These are phyloP conservation scores for Verbascum thapsus DNA, from an alignment of 257 asterid species.

Conservation along the genomic window DNA sequence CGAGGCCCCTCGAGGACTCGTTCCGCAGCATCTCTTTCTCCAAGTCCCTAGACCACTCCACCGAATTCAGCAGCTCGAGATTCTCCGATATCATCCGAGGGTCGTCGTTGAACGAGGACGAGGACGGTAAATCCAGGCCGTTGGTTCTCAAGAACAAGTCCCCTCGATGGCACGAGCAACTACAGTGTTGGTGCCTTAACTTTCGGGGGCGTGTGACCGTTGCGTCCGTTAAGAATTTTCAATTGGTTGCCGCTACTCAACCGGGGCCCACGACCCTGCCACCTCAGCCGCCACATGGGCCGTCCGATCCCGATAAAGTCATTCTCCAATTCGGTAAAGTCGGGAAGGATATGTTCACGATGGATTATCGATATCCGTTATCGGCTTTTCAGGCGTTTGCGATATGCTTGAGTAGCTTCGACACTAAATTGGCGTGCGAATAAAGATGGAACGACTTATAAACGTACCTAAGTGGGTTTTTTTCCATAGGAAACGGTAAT, in stretches of 20 bases:
- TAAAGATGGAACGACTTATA: slow-evolving; percentile 21
- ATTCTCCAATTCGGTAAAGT: slow-evolving; percentile 75
- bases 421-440: slow-evolving; percentile 79
- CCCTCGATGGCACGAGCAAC: slow-evolving; percentile 72
- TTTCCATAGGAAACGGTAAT: too few species aligned
- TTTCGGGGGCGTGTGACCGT: slow-evolving; percentile 75
- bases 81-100: slow-evolving; percentile 43
- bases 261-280: slow-evolving; percentile 29
- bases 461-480: too few species aligned
- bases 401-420: slow-evolving; percentile 77
- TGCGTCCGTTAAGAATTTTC: slow-evolving; percentile 70
- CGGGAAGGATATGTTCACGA: slow-evolving; percentile 66
- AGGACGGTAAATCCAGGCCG: slow-evolving; percentile 40
- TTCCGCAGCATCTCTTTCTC: slow-evolving; percentile 63
- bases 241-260: slow-evolving; percentile 54
- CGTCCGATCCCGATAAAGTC: slow-evolving; percentile 55
- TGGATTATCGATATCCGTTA: slow-evolving; percentile 70
- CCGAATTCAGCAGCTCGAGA: slow-evolving; percentile 63
- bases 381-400: slow-evolving; percentile 81
- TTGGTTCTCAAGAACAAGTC: slow-evolving; percentile 69
- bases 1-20: slow-evolving; percentile 61
- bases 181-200: slow-evolving; percentile 76
- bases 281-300: slow-evolving; percentile 39
- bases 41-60: slow-evolving; percentile 45
- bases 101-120: slow-evolving; percentile 35